Conservation (phyloP, 371 early-diverging fungal species). For the Apophysomyces variabilis region DNA sequence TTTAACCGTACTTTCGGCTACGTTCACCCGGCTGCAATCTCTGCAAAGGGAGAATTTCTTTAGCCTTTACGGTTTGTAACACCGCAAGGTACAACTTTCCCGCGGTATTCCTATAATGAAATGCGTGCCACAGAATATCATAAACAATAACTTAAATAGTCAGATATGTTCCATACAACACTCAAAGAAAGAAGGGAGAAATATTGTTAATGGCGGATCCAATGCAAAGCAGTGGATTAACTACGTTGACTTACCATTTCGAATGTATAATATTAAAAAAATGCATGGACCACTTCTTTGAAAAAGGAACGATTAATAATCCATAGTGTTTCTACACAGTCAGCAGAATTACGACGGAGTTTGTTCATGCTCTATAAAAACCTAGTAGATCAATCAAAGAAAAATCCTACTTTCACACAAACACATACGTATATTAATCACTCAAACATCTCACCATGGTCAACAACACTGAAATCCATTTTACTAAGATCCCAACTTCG, state of each 20-base stretch:
- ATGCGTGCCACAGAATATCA: background rate
- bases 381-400: background rate
- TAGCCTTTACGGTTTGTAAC: background rate
- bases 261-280: no score
- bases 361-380: background rate
- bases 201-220: no score
- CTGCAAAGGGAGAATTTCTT: no score
- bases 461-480: slow-evolving; percentile 42
- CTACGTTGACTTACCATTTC: no score
- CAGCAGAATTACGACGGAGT: slow-evolving; percentile 8
- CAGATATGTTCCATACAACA: no score
- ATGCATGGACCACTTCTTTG: background rate
- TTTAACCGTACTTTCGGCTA: background rate
- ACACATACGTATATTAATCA: background rate
- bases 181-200: no score
- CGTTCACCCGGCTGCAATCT: background rate
- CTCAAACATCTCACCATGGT: slow-evolving; percentile 16
- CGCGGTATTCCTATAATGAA: background rate
- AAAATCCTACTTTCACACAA: background rate
- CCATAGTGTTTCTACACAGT: background rate
- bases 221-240: no score
- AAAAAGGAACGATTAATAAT: background rate
- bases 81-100: background rate
- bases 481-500: slow-evolving; percentile 44
- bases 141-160: no score